These are phyloP conservation scores for Wickerhamiella brachini DNA, from an alignment of 805 yeast genomes.

Conservation along the genomic window DNA sequence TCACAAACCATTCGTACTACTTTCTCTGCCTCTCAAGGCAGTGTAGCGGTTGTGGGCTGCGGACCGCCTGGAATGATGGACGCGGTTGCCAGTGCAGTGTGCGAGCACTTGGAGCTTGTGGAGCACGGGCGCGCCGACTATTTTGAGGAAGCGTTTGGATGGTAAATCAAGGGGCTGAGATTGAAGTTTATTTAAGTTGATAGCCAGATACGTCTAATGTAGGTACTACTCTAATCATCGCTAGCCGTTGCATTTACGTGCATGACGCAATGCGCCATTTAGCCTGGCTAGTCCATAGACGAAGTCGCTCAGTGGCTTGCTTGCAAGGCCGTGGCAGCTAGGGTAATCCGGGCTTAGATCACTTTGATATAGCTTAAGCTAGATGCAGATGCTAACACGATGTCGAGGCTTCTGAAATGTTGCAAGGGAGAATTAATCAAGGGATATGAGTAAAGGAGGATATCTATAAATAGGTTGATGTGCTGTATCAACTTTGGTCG, in stretches of 20 bases:
- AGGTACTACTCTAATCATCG: not conserved
- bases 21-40: slow-evolving; percentile 36
- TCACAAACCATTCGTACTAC: slow-evolving; percentile 29
- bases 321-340: no score
- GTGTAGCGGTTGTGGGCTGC: slow-evolving; percentile 27
- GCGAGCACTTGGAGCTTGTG: slow-evolving; percentile 10
- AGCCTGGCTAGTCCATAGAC: not conserved
- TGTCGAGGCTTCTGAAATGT: no score
- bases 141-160: slow-evolving; percentile 60
- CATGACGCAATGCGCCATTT: not conserved
- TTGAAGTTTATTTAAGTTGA: not conserved
- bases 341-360: no score
- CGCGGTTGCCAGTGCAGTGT: slow-evolving; percentile 13
- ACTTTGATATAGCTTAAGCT: no score
- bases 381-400: no score
- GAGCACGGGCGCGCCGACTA: slow-evolving; percentile 42
- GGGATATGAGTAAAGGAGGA: no score
- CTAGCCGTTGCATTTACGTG: not conserved
- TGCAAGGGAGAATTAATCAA: no score
- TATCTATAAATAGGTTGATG: no score
- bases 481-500: no score
- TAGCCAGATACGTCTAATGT: not conserved
- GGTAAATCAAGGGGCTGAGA: slow-evolving; percentile 29
- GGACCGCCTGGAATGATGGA: slow-evolving; percentile 21
- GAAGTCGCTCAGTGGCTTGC: no score